Base-by-base conservation (phyloP, 1,284 basidiomycete genomes). In the Albatrellus sp. region DNA sequence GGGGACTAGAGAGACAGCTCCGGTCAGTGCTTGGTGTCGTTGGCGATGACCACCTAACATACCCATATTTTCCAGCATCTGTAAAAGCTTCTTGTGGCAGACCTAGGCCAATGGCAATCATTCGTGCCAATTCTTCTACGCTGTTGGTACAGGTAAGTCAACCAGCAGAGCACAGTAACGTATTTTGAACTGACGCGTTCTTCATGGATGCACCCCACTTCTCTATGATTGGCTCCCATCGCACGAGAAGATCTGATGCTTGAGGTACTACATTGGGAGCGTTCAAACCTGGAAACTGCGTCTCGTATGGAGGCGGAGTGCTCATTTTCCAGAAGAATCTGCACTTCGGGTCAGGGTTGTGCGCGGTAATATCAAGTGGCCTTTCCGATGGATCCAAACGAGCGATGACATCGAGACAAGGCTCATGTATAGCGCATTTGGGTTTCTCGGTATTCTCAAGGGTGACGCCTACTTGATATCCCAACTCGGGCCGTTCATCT, bases 371-470 rank as follows among this genome's bases (percentile, higher is more conserved):
- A 58, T 94, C 91, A 39, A 94, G 61, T 2, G 91, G 90, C 31
- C 91, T 64, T 57, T 94, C 87, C 0, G 69, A 63, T 1, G 79
- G 77, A 34, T 83, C 84, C 17, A 94, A 69, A 1, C 68, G 68
- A 44, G 75, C 73, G 50, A 90, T 90, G 40, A 89, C 67, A 40
- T 68, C 66, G 39, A 86, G 66, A 54, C 86, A 90, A 7, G 81
- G 75, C 48, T 83, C 79, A 54, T 87, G 73, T 39, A 78, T 71
- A 38, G 81, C 82, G 60, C 90, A 92, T 60, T 86, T 89, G 7
- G 88, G 88, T 57, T 89, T 90, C 64, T 94, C 90, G 0, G 90
- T 94, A 60, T 91, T 90, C 64, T 93, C 90, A 16, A 93, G 75
- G 1, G 90, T 91, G 9, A 89, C 88, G 1, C 89, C 89, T 49